Conservation (phyloP, 441 rosid species). For the Sinapis alba region DNA sequence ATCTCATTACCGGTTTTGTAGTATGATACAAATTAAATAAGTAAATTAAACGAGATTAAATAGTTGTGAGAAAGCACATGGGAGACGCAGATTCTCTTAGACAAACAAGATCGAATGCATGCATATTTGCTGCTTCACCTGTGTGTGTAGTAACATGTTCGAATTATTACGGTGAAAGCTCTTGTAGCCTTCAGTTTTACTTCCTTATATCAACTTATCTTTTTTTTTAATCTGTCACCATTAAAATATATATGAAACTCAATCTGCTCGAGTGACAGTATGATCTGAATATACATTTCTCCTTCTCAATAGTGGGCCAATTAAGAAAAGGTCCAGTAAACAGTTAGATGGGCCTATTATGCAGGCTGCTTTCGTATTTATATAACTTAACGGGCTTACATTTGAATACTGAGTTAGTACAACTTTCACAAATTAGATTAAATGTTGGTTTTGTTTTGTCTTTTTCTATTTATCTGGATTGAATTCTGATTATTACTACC, state of each 20-base stretch:
- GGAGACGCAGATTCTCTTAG: constrained; percentile 18
- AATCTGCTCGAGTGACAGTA: not conserved
- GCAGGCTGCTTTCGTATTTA: not conserved
- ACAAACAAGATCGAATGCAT: constrained; percentile 35
- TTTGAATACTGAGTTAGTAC: no score
- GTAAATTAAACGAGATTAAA: constrained; percentile 13
- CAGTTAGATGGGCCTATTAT: not conserved
- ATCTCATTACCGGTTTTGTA: not conserved
- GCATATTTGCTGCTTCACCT: constrained; percentile 29
- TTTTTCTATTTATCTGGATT: not conserved
- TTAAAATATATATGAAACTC: not conserved
- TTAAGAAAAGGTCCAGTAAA: not conserved
- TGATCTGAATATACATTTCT: no score
- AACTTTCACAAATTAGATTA: not conserved
- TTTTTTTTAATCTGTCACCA: no score
- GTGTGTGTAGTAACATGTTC: constrained; percentile 27
- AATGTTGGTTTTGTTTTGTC: not conserved
- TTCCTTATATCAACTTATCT: not conserved
- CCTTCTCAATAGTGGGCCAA: not conserved
- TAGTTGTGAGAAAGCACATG: constrained; percentile 23
- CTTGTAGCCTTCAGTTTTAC: not conserved
- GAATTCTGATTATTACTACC: not conserved
- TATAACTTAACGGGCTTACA: not conserved
- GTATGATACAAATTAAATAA: not conserved
- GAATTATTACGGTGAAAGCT: constrained; percentile 37